Evolutionary conservation across 1,139 yeast genomes (phyloP).

Genomic region (Lodderomyces oxycetoniae): DNA sequence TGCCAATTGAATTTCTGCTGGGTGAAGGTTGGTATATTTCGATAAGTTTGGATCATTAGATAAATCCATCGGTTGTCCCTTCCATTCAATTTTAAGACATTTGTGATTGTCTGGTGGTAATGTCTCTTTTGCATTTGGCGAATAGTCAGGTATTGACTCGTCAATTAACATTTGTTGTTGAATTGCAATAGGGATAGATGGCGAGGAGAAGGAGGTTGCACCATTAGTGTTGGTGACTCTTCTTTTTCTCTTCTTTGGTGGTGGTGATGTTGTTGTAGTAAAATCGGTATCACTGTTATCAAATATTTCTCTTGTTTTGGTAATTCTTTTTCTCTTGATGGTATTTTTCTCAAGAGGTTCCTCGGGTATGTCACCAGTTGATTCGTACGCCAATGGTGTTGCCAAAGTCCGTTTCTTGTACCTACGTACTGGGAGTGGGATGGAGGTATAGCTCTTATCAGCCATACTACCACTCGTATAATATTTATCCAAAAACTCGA

Average conservation of each 20-base stretch:
- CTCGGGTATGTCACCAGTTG: conserved; percentile 16
- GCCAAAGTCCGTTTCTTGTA: conserved; percentile 25
- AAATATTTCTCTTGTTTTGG: conserved; percentile 25
- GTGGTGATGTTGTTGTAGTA: conserved; percentile 18
- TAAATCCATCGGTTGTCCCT: conserved; percentile 95
- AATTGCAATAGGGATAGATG: conserved; percentile 26
- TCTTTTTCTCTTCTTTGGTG: conserved; percentile 21
- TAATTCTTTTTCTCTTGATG: conserved; percentile 52
- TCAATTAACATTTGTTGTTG: conserved; percentile 50
- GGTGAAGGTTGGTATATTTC: conserved; percentile 54
- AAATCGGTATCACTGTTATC: conserved; percentile 9
- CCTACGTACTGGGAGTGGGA: conserved; percentile 22
- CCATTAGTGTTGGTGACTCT: conserved; percentile 6
- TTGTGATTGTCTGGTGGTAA: conserved; percentile 63
- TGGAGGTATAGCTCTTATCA: conserved; percentile 11
- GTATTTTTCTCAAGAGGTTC: conserved; percentile 2
- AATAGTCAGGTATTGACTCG: conserved; percentile 63
- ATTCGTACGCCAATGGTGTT: not conserved
- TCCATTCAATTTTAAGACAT: conserved; percentile 90
- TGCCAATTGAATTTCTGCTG: conserved; percentile 87
- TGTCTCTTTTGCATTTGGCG: conserved; percentile 56
- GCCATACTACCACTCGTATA: conserved; percentile 22
- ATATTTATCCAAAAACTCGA: conserved; percentile 50
- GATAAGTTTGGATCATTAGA: conserved; percentile 65
- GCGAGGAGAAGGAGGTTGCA: conserved; percentile 6